Base-by-base conservation (phyloP, 345 rosid species). In the Brassica nigra region DNA sequence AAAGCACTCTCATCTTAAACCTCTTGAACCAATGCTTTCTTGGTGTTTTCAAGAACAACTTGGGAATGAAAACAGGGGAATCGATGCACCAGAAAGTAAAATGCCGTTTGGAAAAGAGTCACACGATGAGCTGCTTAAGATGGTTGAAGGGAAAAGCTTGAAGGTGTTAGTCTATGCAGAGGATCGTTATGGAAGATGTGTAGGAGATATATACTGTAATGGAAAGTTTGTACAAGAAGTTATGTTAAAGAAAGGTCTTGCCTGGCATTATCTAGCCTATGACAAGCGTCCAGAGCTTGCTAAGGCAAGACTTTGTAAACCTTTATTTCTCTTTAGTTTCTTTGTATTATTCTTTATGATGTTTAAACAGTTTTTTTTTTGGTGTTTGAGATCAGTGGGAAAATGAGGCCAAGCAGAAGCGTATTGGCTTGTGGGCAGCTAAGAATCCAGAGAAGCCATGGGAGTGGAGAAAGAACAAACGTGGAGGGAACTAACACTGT, bases 41-140 rank as follows among this genome's bases (percentile, higher is more conserved):
- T 44, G 42, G 27, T 23, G 27, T 23, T 23, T 23, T 23, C 27
- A 73, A 39, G n/a, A 80, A 37, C 15, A 55, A 9, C 0, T 20
- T 70, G 52, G 23, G 2, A 20, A 75, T 55, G 66, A 81, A 76
- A 70, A 65, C 83, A 95, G 97, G 74, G 99, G 98, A 68, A 91
- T 92, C 65, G 99, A 95, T 86, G 88, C 99, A 71, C 99, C 94
- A 2, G 94, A 91, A 81, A 84, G 90, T 66, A 44, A 65, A 68
- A 92, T 95, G 98, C 91, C 92, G 0, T 90, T 78, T 33, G 98
- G 99, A 36, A 69, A 88, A 54, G 91, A 95, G 76, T 90, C 99
- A 0, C 86, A 88, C 29, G 84, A 89, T 28, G 97, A 88, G 79
- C 79, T 92, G 62, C 57, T 65, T 34, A 89, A 87, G 66, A 79